Conservation (phyloP, 345 rosid species). For the Reutealis trisperma region DNA sequence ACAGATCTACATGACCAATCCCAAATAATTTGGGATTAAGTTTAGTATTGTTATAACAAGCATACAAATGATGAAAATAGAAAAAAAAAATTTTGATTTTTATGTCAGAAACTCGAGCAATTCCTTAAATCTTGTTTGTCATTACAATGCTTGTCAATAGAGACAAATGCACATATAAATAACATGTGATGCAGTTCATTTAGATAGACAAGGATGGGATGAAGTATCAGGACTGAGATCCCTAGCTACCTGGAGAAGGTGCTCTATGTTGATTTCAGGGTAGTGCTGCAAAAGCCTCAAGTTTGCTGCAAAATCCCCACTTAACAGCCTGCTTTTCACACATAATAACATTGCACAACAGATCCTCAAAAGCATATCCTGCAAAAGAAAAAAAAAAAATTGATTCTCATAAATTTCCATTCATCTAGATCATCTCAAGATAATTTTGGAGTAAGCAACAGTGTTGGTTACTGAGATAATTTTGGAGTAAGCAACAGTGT, state of each 20-base stretch:
- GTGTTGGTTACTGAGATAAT: not conserved
- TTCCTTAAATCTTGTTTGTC: not conserved
- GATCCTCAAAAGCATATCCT: slow-evolving; percentile 71
- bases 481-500: not conserved
- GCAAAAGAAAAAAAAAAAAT: slow-evolving; percentile 24
- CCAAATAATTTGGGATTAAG: too few species aligned
- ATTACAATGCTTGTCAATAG: not conserved
- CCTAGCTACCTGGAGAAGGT: slow-evolving; percentile 56
- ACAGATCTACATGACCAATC: too few species aligned
- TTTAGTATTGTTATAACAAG: too few species aligned
- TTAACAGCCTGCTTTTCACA: slow-evolving; percentile 49
- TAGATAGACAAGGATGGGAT: slow-evolving; percentile 38
- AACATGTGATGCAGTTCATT: not conserved
- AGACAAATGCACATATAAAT: not conserved
- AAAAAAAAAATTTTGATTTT: not conserved
- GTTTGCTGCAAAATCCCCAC: slow-evolving; percentile 66
- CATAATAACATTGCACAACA: slow-evolving; percentile 75
- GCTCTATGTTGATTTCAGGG: slow-evolving; percentile 54
- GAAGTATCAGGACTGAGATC: slow-evolving; percentile 56
- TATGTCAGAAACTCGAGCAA: not conserved
- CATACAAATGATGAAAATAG: not conserved
- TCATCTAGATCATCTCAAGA: not conserved
- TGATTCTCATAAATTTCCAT: not conserved
- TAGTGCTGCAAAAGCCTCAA: slow-evolving; percentile 64
- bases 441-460: not conserved